Conservation (phyloP, 257 asterid species). For the Nicotiana tabacum region DNA sequence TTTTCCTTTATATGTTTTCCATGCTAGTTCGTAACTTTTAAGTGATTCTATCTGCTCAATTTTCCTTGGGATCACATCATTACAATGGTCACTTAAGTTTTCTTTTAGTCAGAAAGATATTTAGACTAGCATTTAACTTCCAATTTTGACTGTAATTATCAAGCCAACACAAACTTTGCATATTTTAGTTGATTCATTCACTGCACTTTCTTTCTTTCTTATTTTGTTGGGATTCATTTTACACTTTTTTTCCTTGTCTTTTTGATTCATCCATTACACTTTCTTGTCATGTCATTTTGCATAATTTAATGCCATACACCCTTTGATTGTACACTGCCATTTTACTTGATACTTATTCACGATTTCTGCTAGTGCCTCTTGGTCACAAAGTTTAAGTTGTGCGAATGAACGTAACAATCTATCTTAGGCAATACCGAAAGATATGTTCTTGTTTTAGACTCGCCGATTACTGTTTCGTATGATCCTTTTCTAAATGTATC, state of each 20-base stretch:
- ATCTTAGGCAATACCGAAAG: too few species aligned
- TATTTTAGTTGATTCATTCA: not conserved
- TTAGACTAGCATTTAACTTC: not conserved
- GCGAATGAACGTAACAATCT: not conserved
- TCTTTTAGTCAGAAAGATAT: not conserved
- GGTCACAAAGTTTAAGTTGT: not conserved
- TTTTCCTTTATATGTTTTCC: not conserved
- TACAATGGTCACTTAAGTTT: not conserved
- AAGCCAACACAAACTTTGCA: not conserved
- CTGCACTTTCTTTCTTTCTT: not conserved
- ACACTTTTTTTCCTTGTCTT: not conserved
- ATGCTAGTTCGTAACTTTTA: not conserved
- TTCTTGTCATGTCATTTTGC: not conserved
- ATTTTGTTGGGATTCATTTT: not conserved
- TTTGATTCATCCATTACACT: not conserved
- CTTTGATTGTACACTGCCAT: not conserved
- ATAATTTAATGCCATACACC: not conserved
- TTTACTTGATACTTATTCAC: not conserved
- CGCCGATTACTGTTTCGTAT: rapidly evolving
- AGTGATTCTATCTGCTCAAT: not conserved
- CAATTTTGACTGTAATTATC: not conserved
- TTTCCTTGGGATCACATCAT: not conserved
- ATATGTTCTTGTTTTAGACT: not conserved
- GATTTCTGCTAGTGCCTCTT: not conserved
- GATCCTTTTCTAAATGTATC: not conserved